A percentile compares a stretch with the other conserved stretches of the same genome.
Conservation (phyloP, 768 basidiomycete species). For the Mycena belliarum region DNA sequence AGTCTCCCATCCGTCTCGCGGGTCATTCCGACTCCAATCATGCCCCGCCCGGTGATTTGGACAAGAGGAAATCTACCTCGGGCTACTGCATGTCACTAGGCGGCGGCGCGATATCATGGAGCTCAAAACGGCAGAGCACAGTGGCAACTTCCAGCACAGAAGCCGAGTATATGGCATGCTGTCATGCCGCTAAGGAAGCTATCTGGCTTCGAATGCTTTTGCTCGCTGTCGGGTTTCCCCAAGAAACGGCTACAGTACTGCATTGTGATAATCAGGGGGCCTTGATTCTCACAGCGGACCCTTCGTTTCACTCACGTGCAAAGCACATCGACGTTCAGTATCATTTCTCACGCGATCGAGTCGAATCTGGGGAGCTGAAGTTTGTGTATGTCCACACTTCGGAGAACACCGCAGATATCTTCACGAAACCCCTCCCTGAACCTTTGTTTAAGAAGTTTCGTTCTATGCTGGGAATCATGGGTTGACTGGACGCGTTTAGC, state of each 20-base stretch:
- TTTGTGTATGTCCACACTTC: constrained; percentile 28
- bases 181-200: constrained; percentile 23
- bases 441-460: constrained; percentile 1
- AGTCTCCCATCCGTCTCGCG: neutral
- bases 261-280: constrained; percentile 31
- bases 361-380: constrained; percentile 23
- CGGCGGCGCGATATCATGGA: constrained; percentile 2
- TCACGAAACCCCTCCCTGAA: constrained; percentile 35
- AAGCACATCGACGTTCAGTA: constrained; percentile 37
- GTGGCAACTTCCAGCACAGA: constrained; percentile 21
- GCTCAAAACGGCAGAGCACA: constrained; percentile 25
- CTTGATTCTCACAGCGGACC: constrained; percentile 24
- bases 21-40: constrained; percentile 8
- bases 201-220: constrained; percentile 21
- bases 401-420: constrained; percentile 36
- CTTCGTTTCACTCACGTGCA: constrained; percentile 27
- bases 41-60: neutral
- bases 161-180: constrained; percentile 30
- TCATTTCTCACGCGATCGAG: constrained; percentile 34
- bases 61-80: constrained; percentile 3
- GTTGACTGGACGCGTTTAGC: constrained; percentile 6
- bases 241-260: neutral
- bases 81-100: neutral
- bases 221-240: neutral
- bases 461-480: constrained; percentile 4